Base-by-base conservation (phyloP, 345 rosid genomes). In the Eucalyptus erythrocorys region DNA sequence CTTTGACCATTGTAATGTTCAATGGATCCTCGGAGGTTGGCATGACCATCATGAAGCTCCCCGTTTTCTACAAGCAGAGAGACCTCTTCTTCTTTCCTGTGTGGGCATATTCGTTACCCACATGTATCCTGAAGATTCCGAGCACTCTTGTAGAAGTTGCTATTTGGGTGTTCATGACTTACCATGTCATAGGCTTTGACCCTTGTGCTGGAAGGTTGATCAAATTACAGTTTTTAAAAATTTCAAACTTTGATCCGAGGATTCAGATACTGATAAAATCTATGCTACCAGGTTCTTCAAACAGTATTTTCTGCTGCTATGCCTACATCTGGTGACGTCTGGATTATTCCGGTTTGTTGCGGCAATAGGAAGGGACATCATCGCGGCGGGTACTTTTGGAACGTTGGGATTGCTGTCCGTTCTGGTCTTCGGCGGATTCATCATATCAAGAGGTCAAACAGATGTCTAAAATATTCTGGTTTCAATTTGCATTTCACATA, bases 61-160 rank as follows among this genome's bases (percentile, higher is more conserved):
- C 97, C 12, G 95, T 97, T 89, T 97, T 97, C 91, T 97, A 94
- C 95, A 97, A 97, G 94, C 98, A 97, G 88, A 94, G 97, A 90
- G 97, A 97, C 91, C 90, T 94, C 87, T 93, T 93, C 43, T 97
- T 96, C 91, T 97, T 91, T 89, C 99, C 99, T 80, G 48, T 98
- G 26, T 97, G 99, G 99, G 96, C 98, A 48, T 97, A 96, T 91
- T 94, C 97, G 85, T 89, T 96, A 68, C 99, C 99, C 21, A 88
- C 97, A 64, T 95, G 97, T 94, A 91, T 97, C 85, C 93, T 95
- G 32, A 97, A 95, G 91, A 95, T 96, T 86, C 99, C 99, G 24
- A 88, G 94, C 86, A 86, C 97, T 21, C 86, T 94, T 37, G 49
- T 95, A 2, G 98, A 95, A 88, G 94, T 94, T 79, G 92, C 92